Evolutionary conservation across 2,329 filamentous ascomycete genomes (phyloP), one percentile per base, ranked within the genome.

Genomic region (Corinectria fuckeliana): DNA sequence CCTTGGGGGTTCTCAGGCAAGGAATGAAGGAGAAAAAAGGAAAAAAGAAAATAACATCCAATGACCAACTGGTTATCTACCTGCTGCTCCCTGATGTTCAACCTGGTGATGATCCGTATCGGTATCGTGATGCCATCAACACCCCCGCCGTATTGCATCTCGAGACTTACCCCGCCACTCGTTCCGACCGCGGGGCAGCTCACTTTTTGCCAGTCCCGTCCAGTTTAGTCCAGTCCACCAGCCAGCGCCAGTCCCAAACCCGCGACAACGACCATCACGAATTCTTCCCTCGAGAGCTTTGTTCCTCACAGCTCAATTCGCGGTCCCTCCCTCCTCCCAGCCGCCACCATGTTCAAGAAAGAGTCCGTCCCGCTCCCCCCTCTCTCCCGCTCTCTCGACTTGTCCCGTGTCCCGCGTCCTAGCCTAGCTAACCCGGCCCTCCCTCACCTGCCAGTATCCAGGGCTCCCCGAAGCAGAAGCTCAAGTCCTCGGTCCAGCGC

Each of bases 401-500:
- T 47, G 44, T 32, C 47, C 32, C 47, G 8, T 30, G 13, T 11
- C 16, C 23, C 36, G 36, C 34, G 41, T 21, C 26, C 23, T 42
- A 52, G 11, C 21, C 26, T 16, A 26, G 48, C 67, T 71, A 66
- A 73, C 65, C 51, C 26, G 30, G 18, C 61, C 14, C 32, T 32
- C 23, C 41, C 58, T n/a, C 32, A 34, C 34, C 20, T 72, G 94
- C 91, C 67, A 88, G 97, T 75, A 81, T 88, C 71, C 80, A 65
- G 28, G 26, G 89, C 23, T 87, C 90, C 67, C 89, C 91, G 56
- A 96, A 95, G 81, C 92, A 93, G 70, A 98, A 98, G 83, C 92
- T 98, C 78, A 99, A 98, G 81, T 97, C 94, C 66, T 97, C 93
- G 21, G 92, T 92, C 56, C 93, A 97, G 81, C 91, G 95, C 72